Base-by-base conservation (phyloP, 176 grass and related monocot species). In the Avena eriantha region DNA sequence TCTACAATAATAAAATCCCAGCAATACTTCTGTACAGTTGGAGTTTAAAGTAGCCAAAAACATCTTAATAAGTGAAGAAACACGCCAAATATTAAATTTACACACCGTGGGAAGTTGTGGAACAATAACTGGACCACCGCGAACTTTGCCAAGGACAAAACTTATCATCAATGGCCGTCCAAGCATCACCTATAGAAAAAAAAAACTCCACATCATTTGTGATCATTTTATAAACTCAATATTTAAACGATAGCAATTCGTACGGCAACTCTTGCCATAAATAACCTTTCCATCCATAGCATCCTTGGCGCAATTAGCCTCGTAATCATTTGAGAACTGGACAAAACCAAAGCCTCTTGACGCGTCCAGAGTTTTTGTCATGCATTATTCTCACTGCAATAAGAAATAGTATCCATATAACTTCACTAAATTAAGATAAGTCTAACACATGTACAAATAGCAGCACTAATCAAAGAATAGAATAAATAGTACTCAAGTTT, bases 321-420 rank as follows among this genome's bases (percentile, higher is more conserved):
- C 95, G 73, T 87, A 66, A 61, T 93, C 89, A 82, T 87, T 88
- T 80, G 89, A 86, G 89, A 98, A 93, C 39, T 90, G 85, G 58
- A 98, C 85, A 90, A 95, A 98, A 56, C 95, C 93, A 72, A 98
- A 98, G 31, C 93, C 91, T 88, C 95, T 98, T 88, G 95, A 93
- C 59, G n/a, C 93, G 87, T 89, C 95, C 95, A 31, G 93, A 95
- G 84, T 89, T 95, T 89, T 92, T 98, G 79, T 93, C 93, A 86
- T 95, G 92, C 83, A 98, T 79, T 87, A 95, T 92, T 73, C 76
- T 94, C 76, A 96, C 96, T 96, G 84, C 81, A 86, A 82, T 21
- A 82, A 71, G 17, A 76, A 88, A 86, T 33, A 74, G 34, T 70
- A 49, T 26, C 33, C 31, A 88, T 79, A 86, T 83, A 74, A 80